Evolutionary conservation across 23 red algal species (phyloP).

Genomic region (Agarophyton chilense): DNA sequence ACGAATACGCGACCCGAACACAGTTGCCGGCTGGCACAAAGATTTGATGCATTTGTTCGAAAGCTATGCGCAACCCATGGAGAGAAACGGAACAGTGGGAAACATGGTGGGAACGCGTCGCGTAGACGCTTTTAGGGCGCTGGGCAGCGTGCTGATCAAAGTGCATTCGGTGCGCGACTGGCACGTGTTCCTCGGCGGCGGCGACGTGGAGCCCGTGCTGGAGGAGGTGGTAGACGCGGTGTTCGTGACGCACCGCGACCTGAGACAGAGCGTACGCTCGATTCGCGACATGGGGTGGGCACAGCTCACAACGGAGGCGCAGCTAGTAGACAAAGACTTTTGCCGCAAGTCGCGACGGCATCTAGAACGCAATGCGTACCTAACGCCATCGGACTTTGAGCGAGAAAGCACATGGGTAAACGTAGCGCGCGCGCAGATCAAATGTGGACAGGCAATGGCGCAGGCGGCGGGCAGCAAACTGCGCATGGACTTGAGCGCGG

Average conservation of each 20-base stretch:
- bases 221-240: constrained; percentile 25
- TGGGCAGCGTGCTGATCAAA: constrained; percentile 39
- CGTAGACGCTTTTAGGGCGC: background rate
- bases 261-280: constrained; percentile 29
- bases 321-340: constrained; percentile 19
- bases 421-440: background rate
- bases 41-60: constrained; percentile 7
- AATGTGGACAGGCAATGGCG: constrained; percentile 18
- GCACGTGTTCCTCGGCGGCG: constrained; percentile 32
- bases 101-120: background rate
- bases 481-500: background rate
- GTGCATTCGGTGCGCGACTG: constrained; percentile 41
- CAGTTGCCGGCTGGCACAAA: constrained; percentile 30
- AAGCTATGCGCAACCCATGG: background rate
- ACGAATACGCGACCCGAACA: constrained; percentile 59
- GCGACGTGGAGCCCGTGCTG: background rate
- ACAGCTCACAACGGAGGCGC: background rate
- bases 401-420: constrained; percentile 3
- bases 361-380: background rate
- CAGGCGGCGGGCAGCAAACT: background rate
- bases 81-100: background rate
- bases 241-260: constrained; percentile 38
- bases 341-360: background rate
- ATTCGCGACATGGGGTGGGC: constrained; percentile 58
- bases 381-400: background rate